Conservation (phyloP, 306 rosid genomes). For the Citrullus mucosospermus region DNA sequence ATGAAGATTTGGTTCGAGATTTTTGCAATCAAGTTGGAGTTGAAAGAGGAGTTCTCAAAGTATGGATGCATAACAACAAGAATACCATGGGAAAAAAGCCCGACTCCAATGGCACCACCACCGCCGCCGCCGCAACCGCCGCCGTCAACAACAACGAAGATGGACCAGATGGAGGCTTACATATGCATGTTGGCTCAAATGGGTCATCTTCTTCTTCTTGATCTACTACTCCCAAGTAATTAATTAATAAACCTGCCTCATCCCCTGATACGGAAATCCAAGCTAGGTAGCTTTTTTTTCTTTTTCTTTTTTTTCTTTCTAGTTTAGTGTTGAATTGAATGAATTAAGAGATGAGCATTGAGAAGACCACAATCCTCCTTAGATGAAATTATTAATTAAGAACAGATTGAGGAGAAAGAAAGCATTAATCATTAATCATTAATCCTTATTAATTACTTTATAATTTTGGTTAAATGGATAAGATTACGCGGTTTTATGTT, state of each 20-base stretch:
- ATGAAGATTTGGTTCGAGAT: conserved; percentile 48
- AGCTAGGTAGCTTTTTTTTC: conserved; percentile 16
- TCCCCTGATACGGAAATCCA: conserved; percentile 20
- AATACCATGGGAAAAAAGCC: conserved; percentile 38
- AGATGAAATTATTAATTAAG: not conserved
- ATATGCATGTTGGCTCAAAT: conserved; percentile 44
- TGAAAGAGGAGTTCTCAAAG: conserved; percentile 64
- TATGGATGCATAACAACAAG: conserved; percentile 98
- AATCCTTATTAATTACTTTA: too few relatives aligned
- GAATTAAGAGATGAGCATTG: not conserved
- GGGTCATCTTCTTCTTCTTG: conserved; percentile 91
- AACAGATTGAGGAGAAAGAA: not conserved
- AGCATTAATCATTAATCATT: not conserved
- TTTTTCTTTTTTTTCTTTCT: not conserved
- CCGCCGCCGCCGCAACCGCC: not conserved
- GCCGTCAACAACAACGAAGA: not conserved
- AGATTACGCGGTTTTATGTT: too few relatives aligned
- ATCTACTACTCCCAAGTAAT: conserved; percentile 14
- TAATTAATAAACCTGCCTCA: conserved; percentile 18
- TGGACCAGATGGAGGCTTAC: not conserved
- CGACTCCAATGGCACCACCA: not conserved
- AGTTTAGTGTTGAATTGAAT: not conserved
- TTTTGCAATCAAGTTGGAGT: conserved; percentile 67
- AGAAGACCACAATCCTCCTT: not conserved
- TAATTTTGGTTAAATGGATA: too few relatives aligned